Base-by-base conservation (phyloP, 2,329 filamentous ascomycete genomes). In the Colletotrichum zoysiae region DNA sequence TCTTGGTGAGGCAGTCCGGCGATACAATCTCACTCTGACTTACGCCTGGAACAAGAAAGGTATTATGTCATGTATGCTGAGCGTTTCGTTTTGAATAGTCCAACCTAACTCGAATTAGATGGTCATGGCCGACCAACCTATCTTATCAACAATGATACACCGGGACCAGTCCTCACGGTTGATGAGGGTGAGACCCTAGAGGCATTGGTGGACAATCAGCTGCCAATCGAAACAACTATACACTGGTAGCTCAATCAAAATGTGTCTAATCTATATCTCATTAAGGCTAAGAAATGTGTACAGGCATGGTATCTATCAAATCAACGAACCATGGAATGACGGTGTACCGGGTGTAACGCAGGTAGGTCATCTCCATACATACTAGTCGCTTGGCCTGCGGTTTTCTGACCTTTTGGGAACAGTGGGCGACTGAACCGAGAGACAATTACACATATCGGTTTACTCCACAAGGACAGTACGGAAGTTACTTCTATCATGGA, bases 371-470 rank as follows among this genome's bases (percentile, higher is more conserved):
- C 4, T n/a, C 6, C 35, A 9, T 44, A 20, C n/a, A 20, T 4
- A 14, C 11, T 5, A 3, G 2, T 30, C 14, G 5, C 8, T 5
- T 40, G 12, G 8, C 23, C 14, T 51, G 35, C 44, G 8, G 23
- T 23, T 6, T 23, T 30, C 33, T 63, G 14, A 53, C 35, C 2
- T 33, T 26, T 33, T 3, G 8, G 18, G 7, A 4, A 9, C 6
- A 70, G 67, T 66, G 62, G 67, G 67, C 67, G 7, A 70, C 62
- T 8, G 62, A 70, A 26, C 67, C 67, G 3, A 65, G 62, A 23
- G 67, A 70, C 33, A 70, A 66, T n/a, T 70, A 65, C 18, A 70
- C 61, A 8, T 66, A 70, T 33, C 48, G 67, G 8, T 70, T 66
- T 30, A 66, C 67, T 18, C 67, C 67, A 4, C 26, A 56, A n/a